Percentiles rank a stretch among this genome's conserved stretches.
Evolutionary conservation across 768 basidiomycete species (phyloP).

Genomic region (Suillus americanus): DNA sequence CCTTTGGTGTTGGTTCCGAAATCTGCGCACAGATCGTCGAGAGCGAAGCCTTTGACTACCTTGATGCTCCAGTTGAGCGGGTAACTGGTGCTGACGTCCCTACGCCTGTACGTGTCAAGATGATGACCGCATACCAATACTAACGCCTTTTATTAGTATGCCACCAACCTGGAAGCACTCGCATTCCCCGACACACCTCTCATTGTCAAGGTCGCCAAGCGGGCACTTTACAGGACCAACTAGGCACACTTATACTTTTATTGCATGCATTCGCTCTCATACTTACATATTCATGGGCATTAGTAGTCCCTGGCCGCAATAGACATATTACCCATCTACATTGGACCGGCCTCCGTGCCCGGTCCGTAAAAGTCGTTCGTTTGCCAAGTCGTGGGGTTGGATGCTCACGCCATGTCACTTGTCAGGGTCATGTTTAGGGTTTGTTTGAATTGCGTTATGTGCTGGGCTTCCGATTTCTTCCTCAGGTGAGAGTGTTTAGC

Average conservation of each 20-base stretch:
- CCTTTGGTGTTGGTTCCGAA: conserved; percentile 97
- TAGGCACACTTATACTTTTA: conserved; percentile 28
- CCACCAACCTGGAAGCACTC: conserved; percentile 82
- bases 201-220: conserved; percentile 94
- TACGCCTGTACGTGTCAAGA: conserved; percentile 70
- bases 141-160: conserved; percentile 58
- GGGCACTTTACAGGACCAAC: conserved; percentile 87
- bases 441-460: neutral
- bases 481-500: neutral
- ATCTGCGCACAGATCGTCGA: conserved; percentile 98
- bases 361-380: neutral
- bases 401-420: neutral
- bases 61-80: conserved; percentile 97
- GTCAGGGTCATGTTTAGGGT: neutral
- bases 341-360: neutral
- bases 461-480: neutral
- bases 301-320: conserved; percentile 18
- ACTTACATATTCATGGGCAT: conserved; percentile 13
- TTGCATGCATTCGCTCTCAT: conserved; percentile 14
- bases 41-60: conserved; percentile 96
- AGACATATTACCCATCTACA: conserved; percentile 15
- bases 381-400: neutral
- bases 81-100: conserved; percentile 97
- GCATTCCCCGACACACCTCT: conserved; percentile 92
- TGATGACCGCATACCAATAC: conserved; percentile 6